Evolutionary conservation across 257 asterid species (phyloP).

Genomic region (Scutellaria galericulata): DNA sequence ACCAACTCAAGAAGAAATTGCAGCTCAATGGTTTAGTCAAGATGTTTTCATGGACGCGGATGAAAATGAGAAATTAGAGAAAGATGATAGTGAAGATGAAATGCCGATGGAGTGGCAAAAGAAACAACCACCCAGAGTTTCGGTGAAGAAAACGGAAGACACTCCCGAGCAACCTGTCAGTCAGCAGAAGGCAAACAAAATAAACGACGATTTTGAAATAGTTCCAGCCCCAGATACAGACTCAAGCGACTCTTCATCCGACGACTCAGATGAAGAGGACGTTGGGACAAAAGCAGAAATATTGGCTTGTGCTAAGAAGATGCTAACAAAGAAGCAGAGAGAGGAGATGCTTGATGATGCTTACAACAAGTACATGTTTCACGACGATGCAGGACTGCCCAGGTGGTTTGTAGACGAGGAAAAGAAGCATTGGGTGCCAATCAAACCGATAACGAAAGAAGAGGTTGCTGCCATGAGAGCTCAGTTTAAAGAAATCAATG

Average conservation of each 20-base stretch:
- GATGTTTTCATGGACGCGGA: slow-evolving; percentile 80
- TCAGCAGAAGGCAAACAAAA: slow-evolving; percentile 25
- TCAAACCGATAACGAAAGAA: slow-evolving; percentile 83
- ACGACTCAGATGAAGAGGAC: slow-evolving; percentile 67
- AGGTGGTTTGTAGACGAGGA: slow-evolving; percentile 91
- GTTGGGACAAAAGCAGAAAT: slow-evolving; percentile 76
- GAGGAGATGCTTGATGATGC: slow-evolving; percentile 88
- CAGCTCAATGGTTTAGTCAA: slow-evolving; percentile 88
- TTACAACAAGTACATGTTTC: slow-evolving; percentile 83
- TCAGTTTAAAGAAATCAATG: slow-evolving; percentile 81
- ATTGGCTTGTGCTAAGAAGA: slow-evolving; percentile 79
- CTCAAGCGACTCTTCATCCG: slow-evolving; percentile 74
- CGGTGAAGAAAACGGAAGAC: slow-evolving; percentile 34
- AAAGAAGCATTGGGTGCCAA: slow-evolving; percentile 66
- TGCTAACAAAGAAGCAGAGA: slow-evolving; percentile 82
- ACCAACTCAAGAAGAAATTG: slow-evolving; percentile 80
- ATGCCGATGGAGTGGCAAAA: slow-evolving; percentile 45
- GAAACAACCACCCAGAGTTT: not conserved
- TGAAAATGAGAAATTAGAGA: slow-evolving; percentile 51
- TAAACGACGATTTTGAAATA: slow-evolving; percentile 65
- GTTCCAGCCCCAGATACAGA: slow-evolving; percentile 89
- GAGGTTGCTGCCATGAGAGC: slow-evolving; percentile 81
- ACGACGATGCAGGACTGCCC: slow-evolving; percentile 74
- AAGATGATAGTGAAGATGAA: slow-evolving; percentile 76
- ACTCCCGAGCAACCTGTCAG: slow-evolving; percentile 36